These are phyloP conservation scores for Leishmania guyanensis DNA, from an alignment of 208 protist genomes.

Conservation along the genomic window DNA sequence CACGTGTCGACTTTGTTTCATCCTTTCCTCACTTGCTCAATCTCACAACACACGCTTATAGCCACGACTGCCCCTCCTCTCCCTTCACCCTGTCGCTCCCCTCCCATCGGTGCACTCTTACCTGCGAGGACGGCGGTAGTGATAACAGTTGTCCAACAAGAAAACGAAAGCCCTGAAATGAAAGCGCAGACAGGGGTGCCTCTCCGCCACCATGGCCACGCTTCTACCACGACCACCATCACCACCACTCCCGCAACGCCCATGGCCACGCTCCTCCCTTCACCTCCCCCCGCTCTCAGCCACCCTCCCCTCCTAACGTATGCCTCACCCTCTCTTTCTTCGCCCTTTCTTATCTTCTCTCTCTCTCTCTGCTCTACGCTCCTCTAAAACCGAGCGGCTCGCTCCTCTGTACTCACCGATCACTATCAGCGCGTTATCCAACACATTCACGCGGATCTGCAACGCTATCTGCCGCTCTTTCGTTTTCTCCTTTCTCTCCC, in stretches of 20 bases:
- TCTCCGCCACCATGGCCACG: not conserved
- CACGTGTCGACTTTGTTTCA: not conserved
- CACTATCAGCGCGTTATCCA: no score
- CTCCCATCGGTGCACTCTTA: not conserved
- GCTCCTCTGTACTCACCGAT: no score
- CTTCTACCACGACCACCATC: no score
- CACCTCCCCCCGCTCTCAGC: no score
- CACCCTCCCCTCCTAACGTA: no score
- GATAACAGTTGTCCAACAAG: not conserved
- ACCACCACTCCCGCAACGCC: no score
- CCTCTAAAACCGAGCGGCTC: not conserved
- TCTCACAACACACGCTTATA: not conserved
- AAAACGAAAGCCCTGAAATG: not conserved
- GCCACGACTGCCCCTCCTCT: not conserved
- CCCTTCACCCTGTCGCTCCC: not conserved
- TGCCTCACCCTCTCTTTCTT: no score
- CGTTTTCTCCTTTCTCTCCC: conserved; percentile 9
- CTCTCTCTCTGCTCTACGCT: not conserved
- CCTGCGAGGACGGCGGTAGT: not conserved
- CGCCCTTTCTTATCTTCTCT: not conserved
- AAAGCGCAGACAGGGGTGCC: not conserved
- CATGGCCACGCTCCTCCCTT: no score
- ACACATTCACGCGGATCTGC: not conserved
- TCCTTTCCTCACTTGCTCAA: conserved; percentile 8
- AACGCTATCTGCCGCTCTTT: not conserved